Conservation (phyloP, 2,329 filamentous ascomycete species). For the Pseudocercospora eumusae region DNA sequence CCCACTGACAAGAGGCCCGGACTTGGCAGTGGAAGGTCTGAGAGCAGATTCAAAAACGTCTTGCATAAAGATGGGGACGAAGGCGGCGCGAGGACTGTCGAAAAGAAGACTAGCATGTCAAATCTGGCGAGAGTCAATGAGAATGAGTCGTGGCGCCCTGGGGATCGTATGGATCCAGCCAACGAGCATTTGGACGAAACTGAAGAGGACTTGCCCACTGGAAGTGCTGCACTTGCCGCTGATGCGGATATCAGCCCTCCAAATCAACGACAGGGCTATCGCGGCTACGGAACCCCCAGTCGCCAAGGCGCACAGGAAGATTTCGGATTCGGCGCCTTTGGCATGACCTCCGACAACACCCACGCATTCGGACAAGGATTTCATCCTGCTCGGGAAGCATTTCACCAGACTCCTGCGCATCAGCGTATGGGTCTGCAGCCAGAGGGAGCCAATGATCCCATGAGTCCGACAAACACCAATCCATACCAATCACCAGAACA, state of each 20-base stretch:
- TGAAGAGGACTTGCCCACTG: constrained; percentile 66
- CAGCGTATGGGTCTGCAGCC: constrained; percentile 47
- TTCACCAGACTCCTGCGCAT: constrained; percentile 56
- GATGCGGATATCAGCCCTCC: constrained; percentile 68
- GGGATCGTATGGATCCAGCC: constrained; percentile 29
- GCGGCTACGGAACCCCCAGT: constrained; percentile 47
- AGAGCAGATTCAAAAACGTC: constrained; percentile 82
- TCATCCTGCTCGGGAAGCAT: constrained; percentile 54
- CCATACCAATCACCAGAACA: constrained; percentile 89
- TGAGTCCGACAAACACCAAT: constrained; percentile 93
- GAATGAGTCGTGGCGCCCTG: constrained; percentile 52
- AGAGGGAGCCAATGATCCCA: constrained; percentile 60
- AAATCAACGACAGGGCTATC: constrained; percentile 45
- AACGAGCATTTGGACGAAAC: constrained; percentile 57
- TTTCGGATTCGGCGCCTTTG: constrained; percentile 61
- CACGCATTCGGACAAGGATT: constrained; percentile 36
- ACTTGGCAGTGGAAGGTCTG: constrained; percentile 67
- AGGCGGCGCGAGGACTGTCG: constrained; percentile 44
- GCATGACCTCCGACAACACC: constrained; percentile 57
- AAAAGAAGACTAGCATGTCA: constrained; percentile 57
- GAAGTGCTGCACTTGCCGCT: constrained; percentile 73
- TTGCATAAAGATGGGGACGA: constrained; percentile 79
- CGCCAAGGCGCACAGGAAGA: constrained; percentile 58
- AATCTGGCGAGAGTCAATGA: constrained; percentile 58
- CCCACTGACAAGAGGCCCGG: constrained; percentile 69